Evolutionary conservation across 352 stramenopile species (phyloP), one percentile per base, ranked within the genome.

Genomic region (Globisporangium abappressorium): DNA sequence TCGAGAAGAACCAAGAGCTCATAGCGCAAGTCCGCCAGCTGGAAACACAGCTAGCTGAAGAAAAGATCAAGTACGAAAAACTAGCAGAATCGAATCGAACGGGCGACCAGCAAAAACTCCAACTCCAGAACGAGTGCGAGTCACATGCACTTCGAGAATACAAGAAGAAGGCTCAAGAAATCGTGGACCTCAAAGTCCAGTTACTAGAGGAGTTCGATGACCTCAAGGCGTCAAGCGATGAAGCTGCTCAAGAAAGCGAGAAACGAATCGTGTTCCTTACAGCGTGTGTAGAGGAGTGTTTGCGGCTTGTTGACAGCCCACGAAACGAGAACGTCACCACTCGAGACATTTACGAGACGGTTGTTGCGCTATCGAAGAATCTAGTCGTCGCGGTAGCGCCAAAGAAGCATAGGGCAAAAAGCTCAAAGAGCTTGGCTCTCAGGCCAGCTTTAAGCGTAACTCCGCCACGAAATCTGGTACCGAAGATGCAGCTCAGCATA

Each of bases 211-310:
- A 87, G 38, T 76, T 89, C 26, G 33, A 24, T 18, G 75, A 81
- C 5, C 78, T 76, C 24, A 68, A 81, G n/a, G 30, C 26, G 6
- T 68, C 69, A 7, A 67, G 69, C 12, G 30, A 28, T 1, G 67
- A 76, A 20, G 63, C 65, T 30, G 70, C 68, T 47, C 61, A 71
- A 33, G 76, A 82, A 63, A 76, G 71, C 12, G 75, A 82, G 33
- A 75, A 66, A 57, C 77, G 80, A 15, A 78, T 89, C 15, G 70
- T 67, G 1, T 89, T 84, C 59, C 65, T 89, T 5, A 73, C 70
- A 5, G 54, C 69, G 38, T 89, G 80, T 53, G 71, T 89, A 0
- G 68, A 79, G 28, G 80, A 84, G 26, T 85, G 75, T 12, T 65
- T 66, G 5, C 70, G 78, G 14, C 67, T 79, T 9, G 65, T 82